A percentile compares a stretch with the other conserved stretches of the same genome.
phyloP scores from a whole-genome alignment of 148 eudicot genomes.

The Arctostaphylos glauca region DNA sequence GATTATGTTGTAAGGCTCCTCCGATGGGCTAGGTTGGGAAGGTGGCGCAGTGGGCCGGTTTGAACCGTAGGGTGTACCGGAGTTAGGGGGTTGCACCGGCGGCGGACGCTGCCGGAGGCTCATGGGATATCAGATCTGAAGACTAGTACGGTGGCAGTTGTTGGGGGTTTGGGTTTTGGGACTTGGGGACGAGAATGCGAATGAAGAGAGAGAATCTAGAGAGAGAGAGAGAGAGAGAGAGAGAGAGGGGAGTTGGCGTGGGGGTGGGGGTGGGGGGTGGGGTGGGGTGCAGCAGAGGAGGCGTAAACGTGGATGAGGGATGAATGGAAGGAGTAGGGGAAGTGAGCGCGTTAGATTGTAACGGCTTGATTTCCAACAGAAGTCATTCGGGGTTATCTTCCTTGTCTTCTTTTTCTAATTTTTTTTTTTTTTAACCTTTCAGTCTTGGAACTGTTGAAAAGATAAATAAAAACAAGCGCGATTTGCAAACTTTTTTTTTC shows the following conservation, averaged over 20 bases:
- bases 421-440: no score
- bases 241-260: not conserved
- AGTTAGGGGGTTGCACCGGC: not conserved
- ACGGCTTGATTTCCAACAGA: not conserved
- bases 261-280: not conserved
- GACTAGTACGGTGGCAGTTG: not conserved
- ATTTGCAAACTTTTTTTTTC: not conserved
- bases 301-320: not conserved
- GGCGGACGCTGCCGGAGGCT: constrained; percentile 24
- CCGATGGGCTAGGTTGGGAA: constrained; percentile 2
- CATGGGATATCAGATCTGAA: constrained; percentile 10
- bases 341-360: not conserved
- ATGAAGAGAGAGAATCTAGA: not conserved
- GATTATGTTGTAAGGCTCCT: constrained; percentile 66
- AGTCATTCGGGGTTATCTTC: not conserved
- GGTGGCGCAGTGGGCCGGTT: not conserved
- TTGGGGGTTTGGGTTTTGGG: not conserved
- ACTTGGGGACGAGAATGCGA: not conserved
- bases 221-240: not conserved
- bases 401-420: not conserved
- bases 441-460: no score
- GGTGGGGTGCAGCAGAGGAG: not conserved
- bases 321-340: not conserved
- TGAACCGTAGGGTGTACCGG: not conserved
- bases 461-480: no score